A percentile compares a stretch with the other conserved stretches of the same genome.
These are phyloP conservation scores for Backusella tuberculispora DNA, from an alignment of 192 early-diverging fungal genomes.

Conservation along the genomic window DNA sequence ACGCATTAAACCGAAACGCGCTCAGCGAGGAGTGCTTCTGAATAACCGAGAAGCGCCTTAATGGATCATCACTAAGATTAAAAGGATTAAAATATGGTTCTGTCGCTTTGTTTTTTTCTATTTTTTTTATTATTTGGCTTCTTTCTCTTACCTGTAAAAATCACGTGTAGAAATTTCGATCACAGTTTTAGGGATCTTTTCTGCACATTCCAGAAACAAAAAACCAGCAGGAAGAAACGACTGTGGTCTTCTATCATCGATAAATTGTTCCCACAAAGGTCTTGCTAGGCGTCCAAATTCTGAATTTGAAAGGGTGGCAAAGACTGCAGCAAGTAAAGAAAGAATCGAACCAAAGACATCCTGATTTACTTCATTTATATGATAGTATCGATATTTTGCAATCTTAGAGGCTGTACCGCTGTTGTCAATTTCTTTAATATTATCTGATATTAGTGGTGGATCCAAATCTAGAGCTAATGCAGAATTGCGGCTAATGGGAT, in stretches of 20 bases:
- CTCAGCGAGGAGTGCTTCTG: constrained; percentile 49
- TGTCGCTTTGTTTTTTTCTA: neutral
- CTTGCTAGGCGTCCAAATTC: constrained; percentile 46
- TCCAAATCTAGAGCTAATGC: neutral
- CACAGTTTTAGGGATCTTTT: constrained; percentile 49
- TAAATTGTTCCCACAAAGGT: constrained; percentile 55
- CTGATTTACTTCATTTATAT: constrained; percentile 45
- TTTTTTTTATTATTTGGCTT: neutral
- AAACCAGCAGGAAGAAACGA: constrained; percentile 51
- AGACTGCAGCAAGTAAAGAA: constrained; percentile 54
- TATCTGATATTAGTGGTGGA: constrained; percentile 10
- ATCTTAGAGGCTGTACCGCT: constrained; percentile 18
- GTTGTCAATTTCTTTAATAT: neutral
- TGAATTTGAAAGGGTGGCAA: constrained; percentile 43
- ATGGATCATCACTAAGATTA: constrained; percentile 40
- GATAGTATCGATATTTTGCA: constrained; percentile 36
- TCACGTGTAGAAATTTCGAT: constrained; percentile 48
- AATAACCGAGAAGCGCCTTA: constrained; percentile 42
- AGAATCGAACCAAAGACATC: constrained; percentile 50
- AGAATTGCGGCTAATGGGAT: constrained; percentile 15
- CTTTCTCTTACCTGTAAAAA: constrained; percentile 46
- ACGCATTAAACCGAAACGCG: constrained; percentile 51
- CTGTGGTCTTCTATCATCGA: constrained; percentile 48
- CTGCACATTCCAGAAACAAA: constrained; percentile 60
- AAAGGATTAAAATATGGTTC: neutral